Evolutionary conservation across 2,329 filamentous ascomycete genomes (phyloP).

Genomic region (Cytospora paraplurivora): DNA sequence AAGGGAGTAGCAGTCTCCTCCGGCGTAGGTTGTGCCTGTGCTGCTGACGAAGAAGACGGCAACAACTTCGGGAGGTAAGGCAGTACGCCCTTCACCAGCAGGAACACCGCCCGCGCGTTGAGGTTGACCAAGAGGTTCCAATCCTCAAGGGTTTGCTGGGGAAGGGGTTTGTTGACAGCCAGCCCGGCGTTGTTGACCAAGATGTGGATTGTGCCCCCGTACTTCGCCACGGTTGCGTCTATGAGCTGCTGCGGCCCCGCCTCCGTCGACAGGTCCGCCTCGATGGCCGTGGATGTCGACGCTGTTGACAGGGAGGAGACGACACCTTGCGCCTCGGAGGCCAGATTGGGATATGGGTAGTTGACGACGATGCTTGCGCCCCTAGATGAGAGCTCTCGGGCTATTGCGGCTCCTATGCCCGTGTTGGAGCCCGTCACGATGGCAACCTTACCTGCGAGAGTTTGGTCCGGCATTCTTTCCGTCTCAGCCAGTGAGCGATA

Average conservation of each 20-base stretch:
- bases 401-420: slow-evolving; percentile 50
- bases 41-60: slow-evolving; percentile 7
- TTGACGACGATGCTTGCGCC: slow-evolving; percentile 53
- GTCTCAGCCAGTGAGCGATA: neutral
- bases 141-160: slow-evolving; percentile 42
- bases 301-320: slow-evolving; percentile 35
- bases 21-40: neutral
- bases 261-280: slow-evolving; percentile 45
- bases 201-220: slow-evolving; percentile 44
- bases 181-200: slow-evolving; percentile 41
- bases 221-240: slow-evolving; percentile 39
- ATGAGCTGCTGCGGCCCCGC: slow-evolving; percentile 42
- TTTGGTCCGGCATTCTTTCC: slow-evolving; percentile 22
- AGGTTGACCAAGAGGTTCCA: slow-evolving; percentile 46
- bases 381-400: slow-evolving; percentile 45
- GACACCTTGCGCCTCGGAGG: slow-evolving; percentile 36
- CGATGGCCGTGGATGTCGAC: slow-evolving; percentile 40
- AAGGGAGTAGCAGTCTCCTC: no score
- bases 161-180: slow-evolving; percentile 42
- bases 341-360: slow-evolving; percentile 44
- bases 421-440: slow-evolving; percentile 50
- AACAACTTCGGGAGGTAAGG: slow-evolving; percentile 39
- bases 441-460: slow-evolving; percentile 49
- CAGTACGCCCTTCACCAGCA: slow-evolving; percentile 43
- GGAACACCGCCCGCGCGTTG: slow-evolving; percentile 45